Conservation (phyloP, 331 rosid genomes). For the Arachis monticola region DNA sequence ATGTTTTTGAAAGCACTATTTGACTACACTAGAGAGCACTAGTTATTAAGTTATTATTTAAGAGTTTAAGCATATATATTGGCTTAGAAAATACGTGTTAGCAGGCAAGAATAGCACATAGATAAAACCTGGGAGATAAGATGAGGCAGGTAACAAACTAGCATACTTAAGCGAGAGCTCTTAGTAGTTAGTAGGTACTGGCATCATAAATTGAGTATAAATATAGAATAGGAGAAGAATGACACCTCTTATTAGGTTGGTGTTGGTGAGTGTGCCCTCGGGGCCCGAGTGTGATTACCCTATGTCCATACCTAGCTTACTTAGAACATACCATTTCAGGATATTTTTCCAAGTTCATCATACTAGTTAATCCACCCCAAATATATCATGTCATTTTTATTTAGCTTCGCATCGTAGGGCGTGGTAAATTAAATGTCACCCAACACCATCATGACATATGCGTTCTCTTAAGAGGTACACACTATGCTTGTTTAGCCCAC, state of each 20-base stretch:
- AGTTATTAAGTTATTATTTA: too few relatives aligned
- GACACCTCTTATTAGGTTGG: neutral
- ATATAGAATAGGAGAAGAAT: conserved; percentile 15
- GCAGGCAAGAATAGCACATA: neutral
- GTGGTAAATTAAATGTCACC: conserved; percentile 1
- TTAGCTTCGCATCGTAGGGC: conserved; percentile 1
- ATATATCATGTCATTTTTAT: conserved; percentile 9
- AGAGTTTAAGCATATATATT: too few relatives aligned
- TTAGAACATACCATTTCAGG: conserved; percentile 28
- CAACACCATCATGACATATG: conserved; percentile 5
- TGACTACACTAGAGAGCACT: too few relatives aligned
- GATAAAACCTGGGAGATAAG: conserved; percentile 10
- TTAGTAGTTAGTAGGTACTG: conserved; percentile 7
- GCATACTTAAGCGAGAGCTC: conserved; percentile 30
- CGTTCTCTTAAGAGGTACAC: too few relatives aligned
- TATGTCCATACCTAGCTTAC: conserved; percentile 26
- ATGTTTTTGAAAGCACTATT: too few relatives aligned
- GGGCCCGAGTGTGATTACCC: conserved; percentile 32
- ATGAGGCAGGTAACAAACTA: conserved; percentile 11
- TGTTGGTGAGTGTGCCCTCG: conserved; percentile 39
- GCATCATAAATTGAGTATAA: neutral
- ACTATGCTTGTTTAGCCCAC: conserved; percentile 1
- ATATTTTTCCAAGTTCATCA: conserved; percentile 22
- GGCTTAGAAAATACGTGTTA: too few relatives aligned
- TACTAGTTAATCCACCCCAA: conserved; percentile 3